Conservation (phyloP, 192 early-diverging fungal species). For the Entrophospora sp. region DNA sequence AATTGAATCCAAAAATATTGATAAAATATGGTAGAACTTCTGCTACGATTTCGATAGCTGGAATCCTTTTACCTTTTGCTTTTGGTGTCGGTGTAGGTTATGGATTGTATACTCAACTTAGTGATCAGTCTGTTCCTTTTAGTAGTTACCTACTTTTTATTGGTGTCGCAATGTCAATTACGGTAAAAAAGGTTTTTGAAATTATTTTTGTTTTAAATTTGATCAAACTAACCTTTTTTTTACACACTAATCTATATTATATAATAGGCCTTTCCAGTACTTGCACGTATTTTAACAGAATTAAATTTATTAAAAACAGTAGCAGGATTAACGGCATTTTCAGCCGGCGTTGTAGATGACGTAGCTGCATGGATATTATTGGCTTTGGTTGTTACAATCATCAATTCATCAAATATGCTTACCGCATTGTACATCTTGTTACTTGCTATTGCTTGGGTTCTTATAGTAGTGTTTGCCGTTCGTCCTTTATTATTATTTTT, state of each 20-base stretch:
- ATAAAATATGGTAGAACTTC: conserved; percentile 43
- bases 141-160: conserved; percentile 72
- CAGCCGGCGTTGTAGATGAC: conserved; percentile 82
- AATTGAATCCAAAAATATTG: conserved; percentile 63
- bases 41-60: conserved; percentile 61
- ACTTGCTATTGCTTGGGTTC: no score
- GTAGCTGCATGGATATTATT: conserved; percentile 75
- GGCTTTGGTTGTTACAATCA: conserved; percentile 76
- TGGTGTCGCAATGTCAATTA: conserved; percentile 89
- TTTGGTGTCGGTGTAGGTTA: conserved; percentile 66
- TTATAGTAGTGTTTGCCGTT: no score
- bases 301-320: conserved; percentile 69
- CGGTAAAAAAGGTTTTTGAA: conserved; percentile 32
- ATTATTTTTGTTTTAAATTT: background rate
- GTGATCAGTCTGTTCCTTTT: conserved; percentile 42
- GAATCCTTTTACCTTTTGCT: conserved; percentile 78
- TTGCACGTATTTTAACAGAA: conserved; percentile 90
- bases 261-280: conserved; percentile 75
- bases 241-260: background rate
- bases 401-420: no score
- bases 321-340: conserved; percentile 78
- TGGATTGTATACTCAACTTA: conserved; percentile 53
- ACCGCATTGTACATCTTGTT: no score
- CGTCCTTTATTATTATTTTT: no score
- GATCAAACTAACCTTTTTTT: background rate